A percentile compares a stretch with the other conserved stretches of the same genome.
Conservation (phyloP, 306 rosid species). For the Cucurbita ficifolia region DNA sequence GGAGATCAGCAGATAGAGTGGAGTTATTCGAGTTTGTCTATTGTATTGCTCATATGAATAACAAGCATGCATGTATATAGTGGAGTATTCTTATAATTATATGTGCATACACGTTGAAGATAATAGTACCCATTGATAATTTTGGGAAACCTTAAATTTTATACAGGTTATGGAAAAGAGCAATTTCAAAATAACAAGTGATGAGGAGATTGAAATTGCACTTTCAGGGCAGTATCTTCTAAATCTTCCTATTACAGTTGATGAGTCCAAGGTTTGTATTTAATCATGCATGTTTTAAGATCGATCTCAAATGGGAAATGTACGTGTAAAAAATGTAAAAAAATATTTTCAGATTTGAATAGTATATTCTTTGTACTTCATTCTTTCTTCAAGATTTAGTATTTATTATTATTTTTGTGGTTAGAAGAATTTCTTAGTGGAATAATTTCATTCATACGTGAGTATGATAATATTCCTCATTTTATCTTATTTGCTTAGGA, state of each 20-base stretch:
- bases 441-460: not conserved
- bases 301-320: not conserved
- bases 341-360: not conserved
- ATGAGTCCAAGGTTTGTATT: constrained; percentile 70
- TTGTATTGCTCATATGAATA: not conserved
- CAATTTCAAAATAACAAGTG: constrained; percentile 68
- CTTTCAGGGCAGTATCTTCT: constrained; percentile 85
- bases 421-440: not conserved
- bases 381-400: not conserved
- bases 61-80: not conserved
- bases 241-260: constrained; percentile 85
- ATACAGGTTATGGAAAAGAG: constrained; percentile 85
- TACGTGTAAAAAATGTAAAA: not conserved
- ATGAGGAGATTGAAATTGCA: constrained; percentile 75
- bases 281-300: not conserved
- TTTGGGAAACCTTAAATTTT: not conserved
- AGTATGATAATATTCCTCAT: constrained; percentile 4
- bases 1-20: not conserved
- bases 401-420: not conserved
- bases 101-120: not conserved
- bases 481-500: constrained; percentile 11
- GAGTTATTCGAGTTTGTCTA: not conserved
- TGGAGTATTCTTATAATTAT: not conserved
- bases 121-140: not conserved
- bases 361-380: not conserved